Percentiles rank a stretch among this genome's conserved stretches.
Conservation (phyloP, 495 filamentous ascomycete species). For the Thozetella sp. region DNA sequence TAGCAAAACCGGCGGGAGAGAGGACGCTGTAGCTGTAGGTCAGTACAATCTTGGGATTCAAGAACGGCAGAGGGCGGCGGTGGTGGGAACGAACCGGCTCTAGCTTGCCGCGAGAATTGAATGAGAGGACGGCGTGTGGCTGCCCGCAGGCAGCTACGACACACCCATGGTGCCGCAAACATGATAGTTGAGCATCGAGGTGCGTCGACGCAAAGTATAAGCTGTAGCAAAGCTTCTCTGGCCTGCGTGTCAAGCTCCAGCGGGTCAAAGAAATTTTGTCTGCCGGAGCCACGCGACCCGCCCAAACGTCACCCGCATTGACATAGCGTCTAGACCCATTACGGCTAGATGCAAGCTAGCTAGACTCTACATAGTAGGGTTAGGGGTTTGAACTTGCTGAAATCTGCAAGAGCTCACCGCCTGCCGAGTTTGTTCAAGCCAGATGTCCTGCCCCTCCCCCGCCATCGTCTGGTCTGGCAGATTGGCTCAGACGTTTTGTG, state of each 20-base stretch:
- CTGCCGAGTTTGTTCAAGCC: background rate
- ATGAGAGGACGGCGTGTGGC: constrained; percentile 28
- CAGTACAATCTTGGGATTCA: background rate
- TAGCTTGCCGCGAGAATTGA: constrained; percentile 41
- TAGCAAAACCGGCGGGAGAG: constrained; percentile 37
- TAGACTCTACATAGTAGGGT: too few species aligned
- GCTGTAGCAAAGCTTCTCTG: background rate
- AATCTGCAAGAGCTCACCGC: constrained; percentile 4
- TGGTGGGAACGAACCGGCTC: constrained; percentile 34
- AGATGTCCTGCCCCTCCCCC: constrained; percentile 16
- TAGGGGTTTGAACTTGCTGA: background rate
- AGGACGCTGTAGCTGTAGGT: background rate
- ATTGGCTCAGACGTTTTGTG: background rate
- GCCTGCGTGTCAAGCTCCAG: constrained; percentile 1
- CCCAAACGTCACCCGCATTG: too few species aligned
- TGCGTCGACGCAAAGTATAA: background rate
- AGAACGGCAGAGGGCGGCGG: background rate
- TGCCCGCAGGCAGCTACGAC: constrained; percentile 49
- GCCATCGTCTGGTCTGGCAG: constrained; percentile 1
- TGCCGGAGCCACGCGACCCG: too few species aligned
- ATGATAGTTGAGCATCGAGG: constrained; percentile 32
- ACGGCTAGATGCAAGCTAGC: too few species aligned
- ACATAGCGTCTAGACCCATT: too few species aligned
- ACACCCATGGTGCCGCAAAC: constrained; percentile 57
- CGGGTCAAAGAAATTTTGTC: constrained; percentile 11